Percentiles rank a stretch among this genome's conserved stretches.
Evolutionary conservation across 2,329 filamentous ascomycete species (phyloP).

Genomic region (Fusarium decemcellulare): DNA sequence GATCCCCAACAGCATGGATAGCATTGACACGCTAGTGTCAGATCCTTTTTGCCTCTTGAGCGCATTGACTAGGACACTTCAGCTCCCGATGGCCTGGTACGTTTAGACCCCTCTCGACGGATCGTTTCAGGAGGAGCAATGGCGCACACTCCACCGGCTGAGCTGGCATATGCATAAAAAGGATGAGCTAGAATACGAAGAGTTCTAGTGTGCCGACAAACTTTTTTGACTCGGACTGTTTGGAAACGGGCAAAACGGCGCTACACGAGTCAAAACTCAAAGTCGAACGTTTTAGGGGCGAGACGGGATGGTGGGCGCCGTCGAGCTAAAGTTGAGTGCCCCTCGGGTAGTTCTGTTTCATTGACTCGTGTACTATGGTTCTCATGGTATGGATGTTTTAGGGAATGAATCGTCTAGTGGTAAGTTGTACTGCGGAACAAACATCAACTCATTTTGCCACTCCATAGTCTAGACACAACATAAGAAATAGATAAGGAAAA

Average conservation of each 20-base stretch:
- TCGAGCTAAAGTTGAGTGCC: too few relatives aligned
- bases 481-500: neutral
- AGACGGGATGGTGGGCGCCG: too few relatives aligned
- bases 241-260: too few relatives aligned
- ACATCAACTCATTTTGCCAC: neutral
- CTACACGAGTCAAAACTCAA: too few relatives aligned
- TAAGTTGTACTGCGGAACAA: neutral
- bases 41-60: neutral
- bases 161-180: neutral
- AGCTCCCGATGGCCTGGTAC: neutral
- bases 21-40: neutral
- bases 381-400: too few relatives aligned
- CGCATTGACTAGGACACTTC: neutral
- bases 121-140: slow-evolving; percentile 7
- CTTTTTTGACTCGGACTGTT: too few relatives aligned
- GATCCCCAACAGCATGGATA: neutral
- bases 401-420: neutral
- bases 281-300: too few relatives aligned
- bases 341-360: neutral
- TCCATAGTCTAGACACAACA: neutral
- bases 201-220: too few relatives aligned
- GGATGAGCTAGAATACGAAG: neutral
- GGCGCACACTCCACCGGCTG: neutral
- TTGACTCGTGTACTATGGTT: neutral
- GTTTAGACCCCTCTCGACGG: neutral